Evolutionary conservation across 2,329 filamentous ascomycete genomes (phyloP), one percentile per base, ranked within the genome.

Genomic region (Endocalyx cinctus): DNA sequence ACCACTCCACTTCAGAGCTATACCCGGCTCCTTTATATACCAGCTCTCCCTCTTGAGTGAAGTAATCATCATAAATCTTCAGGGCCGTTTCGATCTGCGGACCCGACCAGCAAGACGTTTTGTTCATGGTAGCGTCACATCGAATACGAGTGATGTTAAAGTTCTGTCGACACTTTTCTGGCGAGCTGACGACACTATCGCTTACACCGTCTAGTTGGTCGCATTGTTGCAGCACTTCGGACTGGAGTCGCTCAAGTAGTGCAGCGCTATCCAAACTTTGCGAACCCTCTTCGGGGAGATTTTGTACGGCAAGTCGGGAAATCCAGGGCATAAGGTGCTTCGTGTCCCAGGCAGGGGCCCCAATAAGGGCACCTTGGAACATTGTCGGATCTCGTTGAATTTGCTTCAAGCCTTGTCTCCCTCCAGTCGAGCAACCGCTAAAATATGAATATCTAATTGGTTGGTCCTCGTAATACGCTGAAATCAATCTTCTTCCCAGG

Each of bases 391-490:
- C 69, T 20, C 61, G 50, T 42, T 74, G 61, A 3, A 65, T 58
- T 20, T 67, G 60, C 33, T 67, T 67, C 12, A 41, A 50, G 5
- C 70, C 72, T 48, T 77, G 70, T 5, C 72, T 56, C 4, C 72
- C 72, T 17, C 72, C 72, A 0, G 70, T 74, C 2, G 68, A 72
- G 46, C 72, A 77, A 12, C 72, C 72, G 13, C 60, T 57, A 45
- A 63, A 74, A 46, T 74, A 74, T 8, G 62, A 66, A 50, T 67
- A 54, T 8, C 41, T 16, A 63, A 28, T 61, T 47, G 17, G 53
- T 50, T 52, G 40, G n/a, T 55, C 29, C n/a, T 52, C 47, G 39
- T 74, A 74, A 45, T 67, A 74, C 4, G 52, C 46, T 23, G 65
- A 43, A 4, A 62, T 60, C 12, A 74, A 50, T 11, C 53, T 28